These are phyloP conservation scores for Sechiopsis laciniata DNA, from an alignment of 306 rosid genomes.

Conservation along the genomic window DNA sequence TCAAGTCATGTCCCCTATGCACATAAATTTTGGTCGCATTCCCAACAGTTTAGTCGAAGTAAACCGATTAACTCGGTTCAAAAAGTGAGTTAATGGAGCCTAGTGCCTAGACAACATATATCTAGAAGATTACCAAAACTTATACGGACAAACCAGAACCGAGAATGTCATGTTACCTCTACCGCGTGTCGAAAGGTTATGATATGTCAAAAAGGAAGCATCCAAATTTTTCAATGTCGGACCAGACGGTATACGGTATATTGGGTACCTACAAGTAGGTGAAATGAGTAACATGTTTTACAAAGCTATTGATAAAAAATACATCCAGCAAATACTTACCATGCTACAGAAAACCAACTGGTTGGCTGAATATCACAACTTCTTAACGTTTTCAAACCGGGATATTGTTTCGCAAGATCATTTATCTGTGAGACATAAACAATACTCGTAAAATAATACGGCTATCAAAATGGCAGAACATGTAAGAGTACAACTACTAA, in stretches of 20 bases:
- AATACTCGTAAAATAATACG: slow-evolving; percentile 26
- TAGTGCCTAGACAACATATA: no score
- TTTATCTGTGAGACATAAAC: slow-evolving; percentile 46
- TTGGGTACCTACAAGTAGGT: slow-evolving; percentile 72
- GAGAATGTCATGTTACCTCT: slow-evolving; percentile 42
- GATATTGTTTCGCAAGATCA: slow-evolving; percentile 59
- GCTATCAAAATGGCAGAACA: not conserved
- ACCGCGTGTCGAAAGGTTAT: slow-evolving; percentile 62
- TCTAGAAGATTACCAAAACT: not conserved
- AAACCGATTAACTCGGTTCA: no score
- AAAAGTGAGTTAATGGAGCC: no score
- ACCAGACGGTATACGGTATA: slow-evolving; percentile 84
- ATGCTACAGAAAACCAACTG: slow-evolving; percentile 93
- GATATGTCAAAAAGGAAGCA: slow-evolving; percentile 87
- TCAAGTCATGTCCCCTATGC: no score
- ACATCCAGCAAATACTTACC: slow-evolving; percentile 39
- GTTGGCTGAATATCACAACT: slow-evolving; percentile 75
- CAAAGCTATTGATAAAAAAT: not conserved
- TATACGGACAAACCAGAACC: slow-evolving; percentile 3
- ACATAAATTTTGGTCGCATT: no score
- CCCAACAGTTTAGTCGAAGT: no score
- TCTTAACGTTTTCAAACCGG: slow-evolving; percentile 62
- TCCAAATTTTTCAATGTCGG: slow-evolving; percentile 83
- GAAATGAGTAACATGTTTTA: slow-evolving; percentile 24
- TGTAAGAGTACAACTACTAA: slow-evolving; percentile 4